Evolutionary conservation across 2,329 filamentous ascomycete genomes (phyloP), one percentile per base, ranked within the genome.

Genomic region (Zasmidium cellare): DNA sequence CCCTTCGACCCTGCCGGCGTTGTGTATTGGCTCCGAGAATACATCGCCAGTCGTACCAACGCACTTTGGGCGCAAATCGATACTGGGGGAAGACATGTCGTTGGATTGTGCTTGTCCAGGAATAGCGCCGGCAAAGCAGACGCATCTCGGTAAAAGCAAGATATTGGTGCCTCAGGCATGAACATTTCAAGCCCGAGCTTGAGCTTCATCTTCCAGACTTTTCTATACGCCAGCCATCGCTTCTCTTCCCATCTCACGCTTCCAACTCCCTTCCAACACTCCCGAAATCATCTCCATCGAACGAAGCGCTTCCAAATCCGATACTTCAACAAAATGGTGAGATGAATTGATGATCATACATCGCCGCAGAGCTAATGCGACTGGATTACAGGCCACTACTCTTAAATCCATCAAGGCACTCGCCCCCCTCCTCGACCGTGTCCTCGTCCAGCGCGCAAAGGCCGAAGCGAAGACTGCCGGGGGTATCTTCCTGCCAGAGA

Each of bases 401-500:
- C 86, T 97, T 82, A 94, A 93, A 79, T 96, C 90, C 76, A 92
- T 99, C 86, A 94, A 93, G 81, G 87, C 88, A 73, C 92, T 99
- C 71, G 90, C 88, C 60, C 94, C 94, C 64, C 92, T 99, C 69
- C 88, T 99, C 79, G 94, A 99, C 87, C 93, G 94, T 72, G 92
- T 99, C 70, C 89, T 99, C 65, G 91, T 99, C 69, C 94, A 99
- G 87, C 91, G 94, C 79, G 81, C 97, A 81, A 97, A 97, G 84
- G 90, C 93, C 72, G 93, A 97, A 81, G 79, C 92, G 75, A 97
- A 97, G 85, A 99, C 94, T 51, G 92, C 94, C 70, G 88, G 88
- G 73, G 94, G 94, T 72, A 96, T 99, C 84, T 97, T 96, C 84
- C 90, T 99, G 66, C 94, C 94, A 69, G 94, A 99, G 83, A 92